These are phyloP conservation scores for Yamadazyma olivae DNA, from an alignment of 805 yeast genomes.

Conservation along the genomic window DNA sequence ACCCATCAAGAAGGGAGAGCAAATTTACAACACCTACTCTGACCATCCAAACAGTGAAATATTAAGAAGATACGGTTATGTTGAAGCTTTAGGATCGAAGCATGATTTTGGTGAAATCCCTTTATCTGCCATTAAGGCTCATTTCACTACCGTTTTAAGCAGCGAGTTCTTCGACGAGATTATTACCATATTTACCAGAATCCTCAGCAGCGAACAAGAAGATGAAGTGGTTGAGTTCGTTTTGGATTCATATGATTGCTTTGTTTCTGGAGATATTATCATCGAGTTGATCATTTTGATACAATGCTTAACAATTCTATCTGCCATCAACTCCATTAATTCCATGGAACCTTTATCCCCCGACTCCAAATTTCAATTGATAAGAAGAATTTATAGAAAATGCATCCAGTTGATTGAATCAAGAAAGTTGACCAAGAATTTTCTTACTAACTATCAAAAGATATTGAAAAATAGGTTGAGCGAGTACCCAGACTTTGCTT, in stretches of 20 bases:
- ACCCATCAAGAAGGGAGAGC: conserved; percentile 61
- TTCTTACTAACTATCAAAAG: conserved; percentile 24
- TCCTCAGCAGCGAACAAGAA: conserved; percentile 31
- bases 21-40: conserved; percentile 85
- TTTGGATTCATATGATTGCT: conserved; percentile 63
- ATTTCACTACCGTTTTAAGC: conserved; percentile 23
- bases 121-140: conserved; percentile 36
- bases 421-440: conserved; percentile 42
- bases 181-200: conserved; percentile 23
- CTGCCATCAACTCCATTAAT: conserved; percentile 20
- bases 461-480: conserved; percentile 34
- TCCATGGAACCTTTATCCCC: conserved; percentile 16
- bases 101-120: conserved; percentile 81
- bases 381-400: conserved; percentile 55
- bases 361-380: conserved; percentile 23
- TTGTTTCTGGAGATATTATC: conserved; percentile 50
- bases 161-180: conserved; percentile 31
- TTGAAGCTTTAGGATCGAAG: conserved; percentile 68
- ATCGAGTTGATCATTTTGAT: conserved; percentile 57
- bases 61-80: conserved; percentile 87
- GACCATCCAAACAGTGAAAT: conserved; percentile 91
- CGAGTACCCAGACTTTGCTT: conserved; percentile 46
- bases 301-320: conserved; percentile 45
- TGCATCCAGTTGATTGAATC: conserved; percentile 59
- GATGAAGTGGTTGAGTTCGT: conserved; percentile 40